Evolutionary conservation across 2,329 filamentous ascomycete genomes (phyloP).

Genomic region (Periconia sp.): DNA sequence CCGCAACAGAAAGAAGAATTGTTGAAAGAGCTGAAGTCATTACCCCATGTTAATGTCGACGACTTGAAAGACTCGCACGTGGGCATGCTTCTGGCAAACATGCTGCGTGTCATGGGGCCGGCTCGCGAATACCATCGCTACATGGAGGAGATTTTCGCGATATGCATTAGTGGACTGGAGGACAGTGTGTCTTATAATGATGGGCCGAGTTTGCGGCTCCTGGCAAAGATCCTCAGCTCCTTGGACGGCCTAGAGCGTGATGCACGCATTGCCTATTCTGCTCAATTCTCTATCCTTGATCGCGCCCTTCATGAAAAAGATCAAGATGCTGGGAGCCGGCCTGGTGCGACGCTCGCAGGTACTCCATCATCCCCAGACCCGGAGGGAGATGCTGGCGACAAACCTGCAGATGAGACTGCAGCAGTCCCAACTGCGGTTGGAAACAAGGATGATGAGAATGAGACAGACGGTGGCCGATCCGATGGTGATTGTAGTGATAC

Average conservation of each 20-base stretch:
- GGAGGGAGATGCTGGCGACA: neutral
- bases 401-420: neutral
- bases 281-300: slow-evolving; percentile 21
- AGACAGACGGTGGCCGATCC: neutral
- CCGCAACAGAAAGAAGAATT: slow-evolving; percentile 11
- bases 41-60: slow-evolving; percentile 3
- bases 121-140: slow-evolving; percentile 17
- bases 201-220: slow-evolving; percentile 9
- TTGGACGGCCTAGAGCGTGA: slow-evolving; percentile 21
- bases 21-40: slow-evolving; percentile 10
- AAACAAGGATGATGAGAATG: neutral
- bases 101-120: slow-evolving; percentile 20
- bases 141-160: slow-evolving; percentile 16
- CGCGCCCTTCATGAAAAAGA: slow-evolving; percentile 3
- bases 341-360: neutral
- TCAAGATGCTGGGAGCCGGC: neutral
- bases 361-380: too few species aligned
- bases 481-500: too few species aligned
- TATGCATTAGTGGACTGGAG: slow-evolving; percentile 16
- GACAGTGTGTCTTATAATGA: slow-evolving; percentile 21
- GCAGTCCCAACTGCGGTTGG: too few species aligned
- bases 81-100: slow-evolving; percentile 14
- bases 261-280: slow-evolving; percentile 18
- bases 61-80: slow-evolving; percentile 13
- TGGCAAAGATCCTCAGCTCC: slow-evolving; percentile 21